Evolutionary conservation across 148 eudicot species (phyloP).

Genomic region (Rhododendron ferrugineum): DNA sequence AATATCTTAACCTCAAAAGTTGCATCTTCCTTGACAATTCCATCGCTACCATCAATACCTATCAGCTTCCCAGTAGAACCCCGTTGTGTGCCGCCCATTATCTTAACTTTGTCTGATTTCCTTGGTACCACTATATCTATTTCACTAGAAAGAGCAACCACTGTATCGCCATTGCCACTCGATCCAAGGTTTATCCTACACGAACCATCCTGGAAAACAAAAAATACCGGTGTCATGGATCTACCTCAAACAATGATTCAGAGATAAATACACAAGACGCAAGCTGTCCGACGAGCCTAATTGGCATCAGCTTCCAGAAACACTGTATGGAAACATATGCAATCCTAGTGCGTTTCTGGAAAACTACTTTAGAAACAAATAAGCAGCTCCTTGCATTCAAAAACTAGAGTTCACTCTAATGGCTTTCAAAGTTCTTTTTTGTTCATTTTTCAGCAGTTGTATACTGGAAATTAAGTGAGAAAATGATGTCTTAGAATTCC

Average conservation of each 20-base stretch:
- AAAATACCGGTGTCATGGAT: not conserved
- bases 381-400: not conserved
- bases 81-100: slow-evolving; percentile 86
- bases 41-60: slow-evolving; percentile 88
- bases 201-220: slow-evolving; percentile 66
- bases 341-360: not conserved
- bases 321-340: not conserved
- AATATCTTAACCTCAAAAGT: slow-evolving; percentile 87
- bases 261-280: not conserved
- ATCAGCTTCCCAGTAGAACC: slow-evolving; percentile 87
- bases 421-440: not conserved
- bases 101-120: slow-evolving; percentile 80
- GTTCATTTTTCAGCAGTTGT: not conserved
- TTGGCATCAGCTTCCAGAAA: too few relatives aligned
- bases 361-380: not conserved
- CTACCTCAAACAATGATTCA: not conserved
- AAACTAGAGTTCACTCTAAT: not conserved
- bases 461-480: not conserved
- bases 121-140: slow-evolving; percentile 72
- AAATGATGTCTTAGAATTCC: not conserved
- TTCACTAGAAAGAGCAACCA: slow-evolving; percentile 57
- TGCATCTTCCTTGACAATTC: slow-evolving; percentile 87
- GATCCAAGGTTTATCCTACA: slow-evolving; percentile 80
- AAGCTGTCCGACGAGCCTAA: not conserved
- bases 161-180: slow-evolving; percentile 55